These are phyloP conservation scores for Dryadomyces sulphureus DNA, from an alignment of 2,329 filamentous ascomycete genomes.

Conservation along the genomic window DNA sequence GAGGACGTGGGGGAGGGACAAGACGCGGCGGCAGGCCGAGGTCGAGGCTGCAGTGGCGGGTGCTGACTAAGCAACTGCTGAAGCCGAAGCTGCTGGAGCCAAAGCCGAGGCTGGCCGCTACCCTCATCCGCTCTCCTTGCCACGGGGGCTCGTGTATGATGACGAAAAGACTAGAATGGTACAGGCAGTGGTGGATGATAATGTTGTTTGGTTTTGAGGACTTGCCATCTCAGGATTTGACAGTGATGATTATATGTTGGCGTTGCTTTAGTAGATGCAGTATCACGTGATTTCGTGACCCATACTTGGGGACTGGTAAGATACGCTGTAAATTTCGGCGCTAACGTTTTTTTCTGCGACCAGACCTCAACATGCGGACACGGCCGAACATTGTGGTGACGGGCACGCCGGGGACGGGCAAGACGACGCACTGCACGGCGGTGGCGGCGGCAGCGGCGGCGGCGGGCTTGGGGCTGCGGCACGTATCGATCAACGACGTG, in stretches of 20 bases:
- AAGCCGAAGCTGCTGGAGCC: not conserved
- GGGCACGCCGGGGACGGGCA: slow-evolving; percentile 89
- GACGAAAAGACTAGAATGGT: slow-evolving; percentile 2
- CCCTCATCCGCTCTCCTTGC: not conserved
- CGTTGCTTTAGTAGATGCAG: too few relatives aligned
- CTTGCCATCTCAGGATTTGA: too few relatives aligned
- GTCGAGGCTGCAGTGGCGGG: not conserved
- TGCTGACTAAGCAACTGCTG: not conserved
- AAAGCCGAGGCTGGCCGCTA: too few relatives aligned
- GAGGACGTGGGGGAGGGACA: not conserved
- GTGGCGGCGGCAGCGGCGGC: slow-evolving; percentile 42
- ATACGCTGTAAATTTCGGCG: too few relatives aligned
- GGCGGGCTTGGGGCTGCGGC: slow-evolving; percentile 45
- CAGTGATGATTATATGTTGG: too few relatives aligned
- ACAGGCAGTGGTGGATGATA: not conserved
- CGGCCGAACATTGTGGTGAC: slow-evolving; percentile 87
- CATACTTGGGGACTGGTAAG: too few relatives aligned
- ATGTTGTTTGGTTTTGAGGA: not conserved
- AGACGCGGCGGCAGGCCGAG: slow-evolving; percentile 3
- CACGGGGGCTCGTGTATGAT: slow-evolving; percentile 4
- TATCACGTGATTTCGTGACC: too few relatives aligned
- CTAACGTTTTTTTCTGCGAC: not conserved
- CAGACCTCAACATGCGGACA: slow-evolving; percentile 17
- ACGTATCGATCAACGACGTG: slow-evolving; percentile 78
- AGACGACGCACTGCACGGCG: slow-evolving; percentile 80